Evolutionary conservation across 2,329 filamentous ascomycete genomes (phyloP).

Genomic region (Aspergillus luchuensis): DNA sequence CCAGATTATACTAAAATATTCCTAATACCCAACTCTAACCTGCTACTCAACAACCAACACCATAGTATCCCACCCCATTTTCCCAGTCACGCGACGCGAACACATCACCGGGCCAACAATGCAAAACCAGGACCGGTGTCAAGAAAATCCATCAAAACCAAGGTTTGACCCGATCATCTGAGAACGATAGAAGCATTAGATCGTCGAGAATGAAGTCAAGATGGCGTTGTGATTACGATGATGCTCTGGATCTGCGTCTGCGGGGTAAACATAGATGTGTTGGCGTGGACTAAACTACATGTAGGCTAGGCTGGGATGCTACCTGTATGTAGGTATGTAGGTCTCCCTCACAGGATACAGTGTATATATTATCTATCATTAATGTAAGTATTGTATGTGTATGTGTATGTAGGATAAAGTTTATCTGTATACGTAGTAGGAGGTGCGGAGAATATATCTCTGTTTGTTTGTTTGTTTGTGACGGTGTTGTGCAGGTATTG

Average conservation of each 20-base stretch:
- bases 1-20: too few relatives aligned
- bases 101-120: background rate
- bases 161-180: too few relatives aligned
- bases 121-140: background rate
- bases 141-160: too few relatives aligned
- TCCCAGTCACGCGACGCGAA: too few relatives aligned
- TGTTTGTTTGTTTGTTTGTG: background rate
- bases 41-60: too few relatives aligned
- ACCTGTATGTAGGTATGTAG: background rate
- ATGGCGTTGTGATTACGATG: constrained; percentile 2
- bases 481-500: background rate
- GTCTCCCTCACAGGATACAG: constrained; percentile 1
- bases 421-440: background rate
- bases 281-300: too few relatives aligned
- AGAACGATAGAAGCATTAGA: background rate
- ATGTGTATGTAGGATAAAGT: background rate
- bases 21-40: too few relatives aligned
- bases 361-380: background rate
- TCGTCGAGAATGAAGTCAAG: constrained; percentile 10
- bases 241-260: constrained; percentile 7
- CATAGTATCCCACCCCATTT: too few relatives aligned
- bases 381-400: background rate
- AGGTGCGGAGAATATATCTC: background rate
- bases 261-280: constrained; percentile 1
- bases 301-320: too few relatives aligned